Evolutionary conservation across 2,329 filamentous ascomycete species (phyloP), one percentile per base, ranked within the genome.

Genomic region (Ophiosphaerella narmari): DNA sequence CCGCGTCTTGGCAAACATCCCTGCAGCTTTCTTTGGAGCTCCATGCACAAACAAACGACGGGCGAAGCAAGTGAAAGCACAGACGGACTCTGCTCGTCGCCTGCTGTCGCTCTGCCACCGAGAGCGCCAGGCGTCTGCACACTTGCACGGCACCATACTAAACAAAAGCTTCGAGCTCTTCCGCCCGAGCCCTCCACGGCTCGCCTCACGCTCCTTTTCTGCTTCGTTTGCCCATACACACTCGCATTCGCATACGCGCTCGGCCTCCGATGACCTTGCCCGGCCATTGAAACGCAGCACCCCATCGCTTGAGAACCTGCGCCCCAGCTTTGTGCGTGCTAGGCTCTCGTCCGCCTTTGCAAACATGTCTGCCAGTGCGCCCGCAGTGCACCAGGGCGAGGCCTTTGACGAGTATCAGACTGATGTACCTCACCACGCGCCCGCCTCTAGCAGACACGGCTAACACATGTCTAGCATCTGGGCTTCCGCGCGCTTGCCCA

Each of bases 341-440:
- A 71, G 48, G 55, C 86, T 90, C 87, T 84, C 86, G 48, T 89
- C 89, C 73, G 78, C 80, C 71, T 86, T 86, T 21, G 11, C 23
- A 71, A 81, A 74, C 62, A 71, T 78, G 47, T 75, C 75, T 51
- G 65, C 70, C 44, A 67, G 65, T 48, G 71, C 72, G 54, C 78
- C 74, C 46, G 67, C 67, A 46, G 72, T 74, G 43, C 78, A 82
- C 68, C 69, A 75, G 55, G 89, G 88, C 36, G 80, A 84, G 42
- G 86, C 91, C 66, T 80, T 96, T 46, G 80, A 86, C 60, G 86
- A 91, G 59, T 88, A 96, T 61, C 84, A 87, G 71, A 93, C 91
- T 59, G 90, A 96, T 80, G 89, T 91, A 76, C 43, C 54, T 45
- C 26, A 55, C 36, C 39, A 39, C 23, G 33, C 33, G 14, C 38